These are phyloP conservation scores for Astrephomene gubernaculifera DNA, from an alignment of 139 green algal species.

Conservation along the genomic window DNA sequence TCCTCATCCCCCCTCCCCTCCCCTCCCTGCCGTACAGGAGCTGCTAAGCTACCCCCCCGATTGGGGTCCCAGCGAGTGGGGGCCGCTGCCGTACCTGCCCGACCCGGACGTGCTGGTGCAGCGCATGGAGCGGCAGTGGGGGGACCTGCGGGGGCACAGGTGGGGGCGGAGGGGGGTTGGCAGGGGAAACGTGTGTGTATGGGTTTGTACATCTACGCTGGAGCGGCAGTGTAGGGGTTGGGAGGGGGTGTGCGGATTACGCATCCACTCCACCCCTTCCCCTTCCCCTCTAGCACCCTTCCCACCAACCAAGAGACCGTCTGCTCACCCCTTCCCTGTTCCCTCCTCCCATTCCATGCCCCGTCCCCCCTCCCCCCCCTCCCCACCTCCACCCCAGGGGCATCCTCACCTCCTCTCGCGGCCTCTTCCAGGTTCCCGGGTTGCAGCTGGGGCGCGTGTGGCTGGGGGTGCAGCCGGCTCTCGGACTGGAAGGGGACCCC, in stretches of 20 bases:
- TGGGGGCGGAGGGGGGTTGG: constrained; percentile 1
- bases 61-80: constrained; percentile 94
- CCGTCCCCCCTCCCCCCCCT: background rate
- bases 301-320: too few species aligned
- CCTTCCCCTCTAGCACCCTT: too few species aligned
- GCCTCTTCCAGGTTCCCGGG: constrained; percentile 68
- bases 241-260: too few species aligned
- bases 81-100: constrained; percentile 91
- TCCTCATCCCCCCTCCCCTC: too few species aligned
- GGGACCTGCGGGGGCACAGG: constrained; percentile 79
- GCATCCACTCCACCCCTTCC: too few species aligned
- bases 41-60: constrained; percentile 79
- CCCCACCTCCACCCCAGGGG: constrained; percentile 13
- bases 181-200: too few species aligned
- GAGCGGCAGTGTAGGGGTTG: too few species aligned
- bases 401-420: constrained; percentile 48
- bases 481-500: constrained; percentile 97
- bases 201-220: too few species aligned
- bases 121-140: constrained; percentile 92
- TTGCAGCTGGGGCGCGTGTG: constrained; percentile 94
- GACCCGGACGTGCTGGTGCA: constrained; percentile 81
- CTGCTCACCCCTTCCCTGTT: too few species aligned
- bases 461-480: constrained; percentile 92
- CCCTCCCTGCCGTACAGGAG: constrained; percentile 39
- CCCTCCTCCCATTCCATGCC: too few species aligned